Conservation (phyloP, 768 basidiomycete species). For the Leccinum rimulosum region DNA sequence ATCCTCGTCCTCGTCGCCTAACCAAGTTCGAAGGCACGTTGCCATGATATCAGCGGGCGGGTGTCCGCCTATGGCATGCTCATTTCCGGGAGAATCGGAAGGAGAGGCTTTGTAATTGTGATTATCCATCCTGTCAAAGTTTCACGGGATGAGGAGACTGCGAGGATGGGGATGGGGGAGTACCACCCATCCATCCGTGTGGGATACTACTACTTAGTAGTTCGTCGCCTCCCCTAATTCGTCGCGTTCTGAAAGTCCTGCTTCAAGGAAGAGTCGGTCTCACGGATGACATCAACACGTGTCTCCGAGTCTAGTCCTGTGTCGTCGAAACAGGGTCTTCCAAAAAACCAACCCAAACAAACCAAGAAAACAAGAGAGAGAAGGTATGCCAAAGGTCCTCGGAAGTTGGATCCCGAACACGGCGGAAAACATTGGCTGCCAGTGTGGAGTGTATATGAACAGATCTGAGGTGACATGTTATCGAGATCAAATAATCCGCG, state of each 20-base stretch:
- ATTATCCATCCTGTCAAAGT: not conserved
- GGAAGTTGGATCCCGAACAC: not conserved
- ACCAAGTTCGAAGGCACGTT: not conserved
- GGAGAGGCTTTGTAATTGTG: not conserved
- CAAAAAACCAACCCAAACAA: not conserved
- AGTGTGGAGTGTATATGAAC: not conserved
- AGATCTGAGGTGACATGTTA: not conserved
- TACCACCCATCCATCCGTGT: not conserved
- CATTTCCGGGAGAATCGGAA: not conserved
- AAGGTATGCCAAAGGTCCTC: not conserved
- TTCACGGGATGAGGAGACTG: not conserved
- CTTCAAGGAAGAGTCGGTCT: not conserved
- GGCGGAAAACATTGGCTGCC: not conserved
- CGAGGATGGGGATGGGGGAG: not conserved
- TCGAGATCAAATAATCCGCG: not conserved
- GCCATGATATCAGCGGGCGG: not conserved
- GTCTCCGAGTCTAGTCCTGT: not conserved
- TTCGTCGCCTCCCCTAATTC: not conserved
- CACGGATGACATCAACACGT: not conserved
- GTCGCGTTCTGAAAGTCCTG: not conserved
- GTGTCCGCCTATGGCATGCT: not conserved
- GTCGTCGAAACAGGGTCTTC: not conserved
- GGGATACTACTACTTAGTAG: not conserved
- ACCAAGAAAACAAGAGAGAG: not conserved
- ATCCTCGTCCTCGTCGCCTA: not conserved